A percentile compares a stretch with the other conserved stretches of the same genome.
These are phyloP conservation scores for Colletotrichum sp. DNA, from an alignment of 2,329 filamentous ascomycete genomes.

Conservation along the genomic window DNA sequence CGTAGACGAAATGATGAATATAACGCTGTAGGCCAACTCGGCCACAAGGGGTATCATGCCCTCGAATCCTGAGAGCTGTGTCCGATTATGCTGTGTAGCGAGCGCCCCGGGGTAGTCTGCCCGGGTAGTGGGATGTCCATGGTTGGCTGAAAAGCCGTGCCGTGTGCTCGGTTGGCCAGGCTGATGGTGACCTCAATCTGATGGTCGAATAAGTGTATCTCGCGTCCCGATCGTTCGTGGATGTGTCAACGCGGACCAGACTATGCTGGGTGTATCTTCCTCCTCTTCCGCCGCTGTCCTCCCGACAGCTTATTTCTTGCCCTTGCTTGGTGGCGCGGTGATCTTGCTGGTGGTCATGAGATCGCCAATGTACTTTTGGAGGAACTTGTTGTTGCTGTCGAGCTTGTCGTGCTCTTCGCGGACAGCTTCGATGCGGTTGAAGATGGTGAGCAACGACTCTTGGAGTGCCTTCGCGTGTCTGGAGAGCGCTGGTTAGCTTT, in stretches of 20 bases:
- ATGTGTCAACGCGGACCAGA: neutral
- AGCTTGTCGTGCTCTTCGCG: conserved; percentile 96
- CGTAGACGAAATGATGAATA: conserved; percentile 15
- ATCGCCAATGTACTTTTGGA: conserved; percentile 98
- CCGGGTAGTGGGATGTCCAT: neutral
- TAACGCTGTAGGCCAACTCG: conserved; percentile 19
- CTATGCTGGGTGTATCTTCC: neutral
- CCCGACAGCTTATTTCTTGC: conserved; percentile 52
- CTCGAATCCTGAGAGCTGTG: conserved; percentile 12
- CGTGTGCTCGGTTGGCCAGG: neutral
- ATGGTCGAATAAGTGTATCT: neutral
- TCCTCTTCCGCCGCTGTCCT: neutral
- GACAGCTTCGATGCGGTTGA: conserved; percentile 93
- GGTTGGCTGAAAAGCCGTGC: neutral
- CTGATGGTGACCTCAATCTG: neutral
- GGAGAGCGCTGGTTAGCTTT: neutral
- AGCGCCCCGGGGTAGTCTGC: neutral
- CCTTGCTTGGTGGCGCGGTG: conserved; percentile 59
- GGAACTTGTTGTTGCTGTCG: conserved; percentile 94
- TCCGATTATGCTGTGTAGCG: conserved; percentile 15
- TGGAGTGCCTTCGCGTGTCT: conserved; percentile 91
- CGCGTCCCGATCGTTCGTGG: neutral
- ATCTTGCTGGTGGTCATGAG: conserved; percentile 87
- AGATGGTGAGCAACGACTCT: conserved; percentile 85
- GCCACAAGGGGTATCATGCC: conserved; percentile 21